phyloP scores from a whole-genome alignment of 208 protist genomes.

The Borovskyia barvae region DNA sequence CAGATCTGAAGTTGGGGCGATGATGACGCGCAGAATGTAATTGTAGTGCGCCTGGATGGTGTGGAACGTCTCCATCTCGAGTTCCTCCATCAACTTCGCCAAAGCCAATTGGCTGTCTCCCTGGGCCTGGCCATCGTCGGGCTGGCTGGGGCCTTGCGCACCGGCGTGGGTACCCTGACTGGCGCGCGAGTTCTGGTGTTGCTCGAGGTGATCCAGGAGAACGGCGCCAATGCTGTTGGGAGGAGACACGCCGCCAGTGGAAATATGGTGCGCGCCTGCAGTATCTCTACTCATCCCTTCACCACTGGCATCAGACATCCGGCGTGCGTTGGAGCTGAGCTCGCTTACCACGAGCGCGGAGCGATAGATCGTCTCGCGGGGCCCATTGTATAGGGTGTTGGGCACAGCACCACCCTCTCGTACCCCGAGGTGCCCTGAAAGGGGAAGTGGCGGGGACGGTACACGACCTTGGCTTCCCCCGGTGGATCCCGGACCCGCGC shows the following conservation, averaged over 20 bases:
- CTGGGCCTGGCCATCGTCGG: constrained; percentile 2
- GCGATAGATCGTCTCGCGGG: constrained; percentile 54
- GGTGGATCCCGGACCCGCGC: neutral
- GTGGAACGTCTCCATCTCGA: constrained; percentile 72
- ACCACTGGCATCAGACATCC: constrained; percentile 3
- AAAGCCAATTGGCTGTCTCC: constrained; percentile 4
- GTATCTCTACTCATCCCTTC: constrained; percentile 2
- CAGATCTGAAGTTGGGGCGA: constrained; percentile 58
- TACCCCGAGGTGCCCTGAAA: constrained; percentile 8
- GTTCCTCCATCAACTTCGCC: constrained; percentile 29
- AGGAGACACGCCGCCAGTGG: constrained; percentile 6
- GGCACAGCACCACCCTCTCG: constrained; percentile 5
- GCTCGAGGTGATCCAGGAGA: constrained; percentile 38
- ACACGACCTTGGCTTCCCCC: constrained; percentile 1
- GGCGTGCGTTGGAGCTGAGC: constrained; percentile 25
- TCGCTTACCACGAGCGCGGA: constrained; percentile 63
- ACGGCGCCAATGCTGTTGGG: constrained; percentile 38
- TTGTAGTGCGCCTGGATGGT: constrained; percentile 86
- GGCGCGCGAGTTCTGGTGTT: constrained; percentile 19
- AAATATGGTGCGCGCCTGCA: neutral
- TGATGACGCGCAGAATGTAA: constrained; percentile 85
- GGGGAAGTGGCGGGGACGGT: constrained; percentile 11
- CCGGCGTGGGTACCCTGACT: constrained; percentile 1
- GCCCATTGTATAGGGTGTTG: constrained; percentile 3
- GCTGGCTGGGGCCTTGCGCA: neutral